Percentiles rank a stretch among this genome's conserved stretches.
phyloP scores from a whole-genome alignment of 768 basidiomycete species.

The Tremella yokohamensis region DNA sequence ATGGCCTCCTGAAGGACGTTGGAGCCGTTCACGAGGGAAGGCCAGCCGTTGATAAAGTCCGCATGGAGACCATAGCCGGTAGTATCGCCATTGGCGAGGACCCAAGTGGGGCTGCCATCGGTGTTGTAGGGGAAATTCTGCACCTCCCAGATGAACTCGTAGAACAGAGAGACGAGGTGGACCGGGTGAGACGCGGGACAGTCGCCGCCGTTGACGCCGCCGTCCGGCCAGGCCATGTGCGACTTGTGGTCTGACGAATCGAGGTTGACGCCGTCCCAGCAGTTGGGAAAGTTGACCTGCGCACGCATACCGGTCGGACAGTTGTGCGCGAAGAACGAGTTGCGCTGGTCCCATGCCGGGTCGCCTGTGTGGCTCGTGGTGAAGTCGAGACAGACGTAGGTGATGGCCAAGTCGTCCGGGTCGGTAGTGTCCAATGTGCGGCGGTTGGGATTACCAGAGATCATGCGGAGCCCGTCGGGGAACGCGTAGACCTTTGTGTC shows the following conservation, averaged over 20 bases:
- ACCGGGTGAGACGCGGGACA: slow-evolving; percentile 50
- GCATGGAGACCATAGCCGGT: slow-evolving; percentile 48
- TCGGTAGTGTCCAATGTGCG: slow-evolving; percentile 42
- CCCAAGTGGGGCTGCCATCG: slow-evolving; percentile 26
- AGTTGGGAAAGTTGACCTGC: slow-evolving; percentile 53
- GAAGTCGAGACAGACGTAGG: slow-evolving; percentile 51
- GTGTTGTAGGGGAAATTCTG: slow-evolving; percentile 50
- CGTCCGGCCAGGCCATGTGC: slow-evolving; percentile 52
- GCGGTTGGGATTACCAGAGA: slow-evolving; percentile 50
- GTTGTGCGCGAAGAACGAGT: slow-evolving; percentile 50
- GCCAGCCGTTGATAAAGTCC: slow-evolving; percentile 52
- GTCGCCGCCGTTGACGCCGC: slow-evolving; percentile 46
- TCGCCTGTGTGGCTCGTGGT: slow-evolving; percentile 21
- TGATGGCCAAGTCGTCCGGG: slow-evolving; percentile 47
- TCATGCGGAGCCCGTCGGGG: slow-evolving; percentile 52
- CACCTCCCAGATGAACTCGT: slow-evolving; percentile 51
- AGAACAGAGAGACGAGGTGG: slow-evolving; percentile 50
- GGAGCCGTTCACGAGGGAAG: slow-evolving; percentile 29
- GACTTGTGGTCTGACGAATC: slow-evolving; percentile 50
- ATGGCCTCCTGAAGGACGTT: slow-evolving; percentile 51
- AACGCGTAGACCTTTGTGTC: slow-evolving; percentile 49
- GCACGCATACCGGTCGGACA: slow-evolving; percentile 51
- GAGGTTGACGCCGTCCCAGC: slow-evolving; percentile 52
- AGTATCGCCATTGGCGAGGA: slow-evolving; percentile 30
- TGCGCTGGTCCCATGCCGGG: slow-evolving; percentile 47